These are phyloP conservation scores for Candida nonsorbophila DNA, from an alignment of 805 yeast species.

Conservation along the genomic window DNA sequence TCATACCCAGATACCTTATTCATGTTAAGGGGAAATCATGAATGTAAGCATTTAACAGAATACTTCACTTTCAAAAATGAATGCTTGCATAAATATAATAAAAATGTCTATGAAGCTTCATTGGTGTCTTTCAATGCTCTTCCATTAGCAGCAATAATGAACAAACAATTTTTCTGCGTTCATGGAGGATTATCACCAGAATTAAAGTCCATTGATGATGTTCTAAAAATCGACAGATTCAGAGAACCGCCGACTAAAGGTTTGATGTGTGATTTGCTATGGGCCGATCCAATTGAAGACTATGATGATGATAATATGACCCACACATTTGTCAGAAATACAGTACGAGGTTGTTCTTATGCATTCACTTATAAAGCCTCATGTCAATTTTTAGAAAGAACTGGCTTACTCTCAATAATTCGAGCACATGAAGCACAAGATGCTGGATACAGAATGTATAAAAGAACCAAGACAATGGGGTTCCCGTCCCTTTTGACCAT, in stretches of 20 bases:
- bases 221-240: slow-evolving; percentile 69
- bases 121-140: slow-evolving; percentile 76
- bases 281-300: slow-evolving; percentile 95
- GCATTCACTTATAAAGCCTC: slow-evolving; percentile 82
- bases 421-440: slow-evolving; percentile 98
- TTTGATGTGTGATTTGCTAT: slow-evolving; percentile 86
- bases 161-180: slow-evolving; percentile 89
- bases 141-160: slow-evolving; percentile 91
- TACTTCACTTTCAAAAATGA: slow-evolving; percentile 91
- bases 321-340: slow-evolving; percentile 55
- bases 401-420: slow-evolving; percentile 75
- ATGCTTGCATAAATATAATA: slow-evolving; percentile 78
- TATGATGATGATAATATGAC: slow-evolving; percentile 50
- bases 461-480: slow-evolving; percentile 74
- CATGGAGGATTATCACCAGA: slow-evolving; percentile 96
- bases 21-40: slow-evolving; percentile 92
- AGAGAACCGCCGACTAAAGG: slow-evolving; percentile 93
- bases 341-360: slow-evolving; percentile 87
- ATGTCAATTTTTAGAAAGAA: slow-evolving; percentile 71
- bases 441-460: slow-evolving; percentile 94
- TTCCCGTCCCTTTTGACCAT: slow-evolving; percentile 88
- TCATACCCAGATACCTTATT: slow-evolving; percentile 69
- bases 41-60: slow-evolving; percentile 86
- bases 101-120: slow-evolving; percentile 62
- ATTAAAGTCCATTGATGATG: slow-evolving; percentile 61